Conservation (phyloP, 495 filamentous ascomycete species). For the Chaetomium fimeti region DNA sequence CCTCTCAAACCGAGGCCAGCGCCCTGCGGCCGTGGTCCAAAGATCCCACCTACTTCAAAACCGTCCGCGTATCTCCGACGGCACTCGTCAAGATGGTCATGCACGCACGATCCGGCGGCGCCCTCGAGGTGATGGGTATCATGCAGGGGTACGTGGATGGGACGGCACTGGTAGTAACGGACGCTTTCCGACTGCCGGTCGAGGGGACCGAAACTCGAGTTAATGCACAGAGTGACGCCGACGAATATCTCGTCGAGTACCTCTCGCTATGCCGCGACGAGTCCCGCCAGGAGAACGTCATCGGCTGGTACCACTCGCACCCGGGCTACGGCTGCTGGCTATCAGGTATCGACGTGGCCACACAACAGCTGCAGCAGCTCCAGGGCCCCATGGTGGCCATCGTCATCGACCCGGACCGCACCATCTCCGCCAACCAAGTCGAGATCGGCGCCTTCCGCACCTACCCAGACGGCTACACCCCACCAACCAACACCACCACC, state of each 20-base stretch:
- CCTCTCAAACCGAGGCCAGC: constrained; percentile 59
- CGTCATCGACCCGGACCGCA: constrained; percentile 96
- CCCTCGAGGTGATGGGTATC: constrained; percentile 93
- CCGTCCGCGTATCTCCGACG: constrained; percentile 87
- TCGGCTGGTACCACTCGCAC: constrained; percentile 98
- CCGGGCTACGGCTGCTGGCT: constrained; percentile 99
- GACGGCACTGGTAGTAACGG: constrained; percentile 85
- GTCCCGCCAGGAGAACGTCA: constrained; percentile 79
- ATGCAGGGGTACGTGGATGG: constrained; percentile 94
- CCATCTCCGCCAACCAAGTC: constrained; percentile 90
- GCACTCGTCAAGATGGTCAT: constrained; percentile 99
- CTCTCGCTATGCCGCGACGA: constrained; percentile 72
- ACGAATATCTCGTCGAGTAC: constrained; percentile 94
- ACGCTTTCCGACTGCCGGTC: constrained; percentile 90
- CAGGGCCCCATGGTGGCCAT: constrained; percentile 92
- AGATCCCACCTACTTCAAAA: constrained; percentile 88
- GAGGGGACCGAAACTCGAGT: constrained; percentile 98
- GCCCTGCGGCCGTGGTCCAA: constrained; percentile 68
- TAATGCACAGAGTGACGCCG: constrained; percentile 90
- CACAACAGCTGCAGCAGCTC: constrained; percentile 79
- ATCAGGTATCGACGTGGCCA: constrained; percentile 89
- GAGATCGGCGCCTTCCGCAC: constrained; percentile 98
- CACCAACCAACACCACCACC: constrained; percentile 30
- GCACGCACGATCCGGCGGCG: constrained; percentile 91
- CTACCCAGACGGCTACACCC: constrained; percentile 72